Percentiles rank a stretch among this genome's conserved stretches.
Evolutionary conservation across 1,139 yeast species (phyloP).

Genomic region (Geotrichum bryndzae): DNA sequence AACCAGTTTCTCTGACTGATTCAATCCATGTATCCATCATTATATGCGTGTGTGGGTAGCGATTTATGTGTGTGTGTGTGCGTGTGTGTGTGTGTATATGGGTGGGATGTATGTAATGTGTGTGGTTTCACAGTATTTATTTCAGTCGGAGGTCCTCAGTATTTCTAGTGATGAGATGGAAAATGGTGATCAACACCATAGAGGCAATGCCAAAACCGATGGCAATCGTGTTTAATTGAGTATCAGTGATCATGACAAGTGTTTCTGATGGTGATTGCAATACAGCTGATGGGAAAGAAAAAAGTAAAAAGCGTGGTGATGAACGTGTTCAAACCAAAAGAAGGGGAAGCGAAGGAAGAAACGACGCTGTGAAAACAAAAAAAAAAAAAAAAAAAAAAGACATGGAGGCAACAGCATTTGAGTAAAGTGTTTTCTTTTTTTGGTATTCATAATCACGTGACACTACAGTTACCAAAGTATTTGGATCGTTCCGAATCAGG

Average conservation of each 20-base stretch:
- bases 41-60: neutral
- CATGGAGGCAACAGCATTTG: no score
- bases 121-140: neutral
- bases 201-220: constrained; percentile 71
- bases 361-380: no score
- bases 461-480: neutral
- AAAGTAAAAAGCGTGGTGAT: neutral
- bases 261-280: constrained; percentile 43
- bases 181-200: constrained; percentile 62
- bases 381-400: no score
- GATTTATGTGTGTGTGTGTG: neutral
- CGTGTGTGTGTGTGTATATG: neutral
- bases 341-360: neutral
- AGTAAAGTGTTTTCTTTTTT: neutral
- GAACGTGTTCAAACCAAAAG: neutral
- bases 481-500: neutral
- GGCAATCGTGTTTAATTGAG: constrained; percentile 68
- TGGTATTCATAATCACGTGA: neutral
- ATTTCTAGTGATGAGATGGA: constrained; percentile 48
- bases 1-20: neutral
- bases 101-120: neutral
- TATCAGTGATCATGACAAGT: constrained; percentile 66
- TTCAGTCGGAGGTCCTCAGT: constrained; percentile 16
- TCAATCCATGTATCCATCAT: neutral
- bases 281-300: neutral